Base-by-base conservation (phyloP, 139 green algal species). In the Coelastrella sp. region DNA sequence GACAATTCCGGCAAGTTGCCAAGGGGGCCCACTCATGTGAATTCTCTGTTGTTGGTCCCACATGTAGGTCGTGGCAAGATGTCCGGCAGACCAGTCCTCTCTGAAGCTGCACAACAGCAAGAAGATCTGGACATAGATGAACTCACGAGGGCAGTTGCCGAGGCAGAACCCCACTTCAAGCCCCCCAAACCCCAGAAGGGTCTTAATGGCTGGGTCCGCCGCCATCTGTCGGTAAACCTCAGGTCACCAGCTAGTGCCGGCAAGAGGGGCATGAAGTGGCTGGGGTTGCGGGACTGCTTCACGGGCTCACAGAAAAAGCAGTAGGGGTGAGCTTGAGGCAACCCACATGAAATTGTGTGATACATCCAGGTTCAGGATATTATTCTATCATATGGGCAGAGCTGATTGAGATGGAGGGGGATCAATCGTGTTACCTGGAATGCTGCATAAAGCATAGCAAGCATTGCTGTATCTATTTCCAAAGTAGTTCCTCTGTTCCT, bases 21-120 rank as follows among this genome's bases (percentile, higher is more conserved):
- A 49, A 49, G 35, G 35, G 35, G 35, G 35, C 35, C 35, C 35
- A 49, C 35, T 49, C 35, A 49, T 49, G 35, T 49, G 35, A 49
- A 7, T 22, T 24, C 27, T n/a, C 76, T 63, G 14, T 63, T 25
- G 5, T 15, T 22, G 7, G 25, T 4, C 78, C 14, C 12, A 4
- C 8, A 19, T 83, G 35, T 66, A 88, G 84, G 68, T 57, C 68
- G 68, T n/a, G 84, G 84, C 35, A 80, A 66, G 20, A 8, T 88
- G 7, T 88, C 84, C 7, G 84, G 84, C 20, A 58, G 72, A n/a
- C 84, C 84, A 1, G 22, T 88, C 35, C 84, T 88, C 7, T 88
- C 84, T 57, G 66, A 80, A 17, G 35, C 68, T 14, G 84, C 84
- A 17, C 84, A 88, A 27, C 84, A 88, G 65, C 83, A 80, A 27